These are phyloP conservation scores for Penicillium hordei DNA, from an alignment of 2,329 filamentous ascomycete species.

Conservation along the genomic window DNA sequence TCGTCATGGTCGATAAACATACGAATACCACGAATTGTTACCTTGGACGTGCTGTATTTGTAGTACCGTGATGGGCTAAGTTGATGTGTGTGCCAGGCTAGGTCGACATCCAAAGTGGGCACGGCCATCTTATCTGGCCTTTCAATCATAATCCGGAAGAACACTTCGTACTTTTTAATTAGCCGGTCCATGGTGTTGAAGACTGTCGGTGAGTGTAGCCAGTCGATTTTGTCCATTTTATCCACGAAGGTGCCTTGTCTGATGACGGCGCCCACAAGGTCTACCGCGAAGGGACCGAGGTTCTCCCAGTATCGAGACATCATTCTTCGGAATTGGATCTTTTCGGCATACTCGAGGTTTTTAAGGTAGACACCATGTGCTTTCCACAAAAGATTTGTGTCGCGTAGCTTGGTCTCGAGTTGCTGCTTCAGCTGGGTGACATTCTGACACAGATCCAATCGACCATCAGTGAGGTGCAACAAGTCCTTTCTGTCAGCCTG, in stretches of 20 bases:
- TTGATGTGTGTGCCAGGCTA: slow-evolving; percentile 40
- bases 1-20: slow-evolving; percentile 80
- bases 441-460: slow-evolving; percentile 44
- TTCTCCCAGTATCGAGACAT: slow-evolving; percentile 47
- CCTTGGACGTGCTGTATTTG: slow-evolving; percentile 48
- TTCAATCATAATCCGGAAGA: slow-evolving; percentile 43
- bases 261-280: slow-evolving; percentile 44
- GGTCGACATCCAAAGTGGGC: slow-evolving; percentile 37
- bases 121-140: slow-evolving; percentile 35
- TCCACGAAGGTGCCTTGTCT: slow-evolving; percentile 45
- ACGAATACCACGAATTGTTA: slow-evolving; percentile 28
- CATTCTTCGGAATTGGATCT: slow-evolving; percentile 46
- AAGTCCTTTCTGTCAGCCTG: slow-evolving; percentile 35
- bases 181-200: slow-evolving; percentile 63
- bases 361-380: slow-evolving; percentile 16
- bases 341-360: slow-evolving; percentile 6
- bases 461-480: slow-evolving; percentile 59
- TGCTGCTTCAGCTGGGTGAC: slow-evolving; percentile 38
- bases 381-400: slow-evolving; percentile 49
- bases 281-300: slow-evolving; percentile 38
- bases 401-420: slow-evolving; percentile 39
- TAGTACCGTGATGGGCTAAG: slow-evolving; percentile 27
- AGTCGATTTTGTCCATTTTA: slow-evolving; percentile 74
- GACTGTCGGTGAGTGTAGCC: slow-evolving; percentile 70
- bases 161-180: slow-evolving; percentile 50